Base-by-base conservation (phyloP, 2,329 filamentous ascomycete genomes). In the Huntiella moniliformis region DNA sequence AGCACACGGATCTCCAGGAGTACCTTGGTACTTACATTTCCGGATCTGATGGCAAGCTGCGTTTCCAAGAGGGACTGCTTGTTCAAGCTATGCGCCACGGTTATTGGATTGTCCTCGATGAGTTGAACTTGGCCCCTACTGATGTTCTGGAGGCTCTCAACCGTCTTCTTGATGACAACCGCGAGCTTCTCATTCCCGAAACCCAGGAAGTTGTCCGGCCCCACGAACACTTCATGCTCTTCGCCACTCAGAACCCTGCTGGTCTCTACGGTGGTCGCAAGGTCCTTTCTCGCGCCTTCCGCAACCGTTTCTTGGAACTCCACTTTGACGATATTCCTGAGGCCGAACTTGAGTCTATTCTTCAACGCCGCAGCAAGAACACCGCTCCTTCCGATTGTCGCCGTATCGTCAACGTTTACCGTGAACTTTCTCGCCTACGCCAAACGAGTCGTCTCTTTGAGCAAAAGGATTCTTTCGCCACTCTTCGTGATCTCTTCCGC, bases 251-350 rank as follows among this genome's bases (percentile, higher is more conserved):
- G 57, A 98, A 99, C 54, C 91, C 91, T 0, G 82, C 92, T 16
- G 91, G 91, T 33, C 65, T 98, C 1, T 99, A 99, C 55, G 92
- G 92, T 49, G 91, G 91, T 12, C 74, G 91, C 54, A 99, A 99
- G 58, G 77, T 84, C 1, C 68, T 99, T 5, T 96, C 91, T 1
- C 74, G 92, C 37, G 91, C 91, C 1, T 98, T 99, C 62, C 77
- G 92, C 46, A 99, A 98, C 59, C 76, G 91, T 56, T 99, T 99
- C 56, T 70, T 99, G 3, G 91, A 99, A 61, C 67, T 99, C 4
- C 91, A 98, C 60, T 96, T 94, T 55, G 91, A 96, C 54, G 92
- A 99, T 56, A 98, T 99, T 17, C 91, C 91, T 0, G 85, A 96
- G 57, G 79, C 85, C 52, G 92, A 99, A 57, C 65, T 99, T 38